A percentile compares a stretch with the other conserved stretches of the same genome.
phyloP scores from a whole-genome alignment of 345 rosid species.

The Chamaenerion angustifolium region DNA sequence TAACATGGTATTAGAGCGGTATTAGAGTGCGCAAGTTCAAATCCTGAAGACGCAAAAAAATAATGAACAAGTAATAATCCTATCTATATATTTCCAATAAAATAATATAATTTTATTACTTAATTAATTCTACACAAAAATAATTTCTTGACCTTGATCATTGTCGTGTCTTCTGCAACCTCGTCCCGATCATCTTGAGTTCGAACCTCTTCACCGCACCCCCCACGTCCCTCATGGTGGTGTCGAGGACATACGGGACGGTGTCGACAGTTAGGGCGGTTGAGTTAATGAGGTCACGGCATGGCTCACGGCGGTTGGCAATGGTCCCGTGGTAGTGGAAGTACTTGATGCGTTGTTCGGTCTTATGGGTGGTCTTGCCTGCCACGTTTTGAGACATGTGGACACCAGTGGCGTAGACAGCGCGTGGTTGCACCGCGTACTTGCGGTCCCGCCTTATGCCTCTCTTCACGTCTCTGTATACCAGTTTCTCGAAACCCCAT shows the following conservation, averaged over 20 bases:
- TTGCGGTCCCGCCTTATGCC: constrained; percentile 71
- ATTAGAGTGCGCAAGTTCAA: too few relatives aligned
- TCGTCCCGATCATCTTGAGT: constrained; percentile 48
- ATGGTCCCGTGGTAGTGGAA: constrained; percentile 86
- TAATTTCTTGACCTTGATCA: too few relatives aligned
- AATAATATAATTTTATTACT: too few relatives aligned
- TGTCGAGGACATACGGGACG: constrained; percentile 52
- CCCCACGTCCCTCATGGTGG: constrained; percentile 42
- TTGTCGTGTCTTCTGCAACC: constrained; percentile 55
- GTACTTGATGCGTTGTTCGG: constrained; percentile 45
- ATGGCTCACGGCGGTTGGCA: constrained; percentile 59
- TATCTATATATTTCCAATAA: too few relatives aligned
- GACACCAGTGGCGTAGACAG: constrained; percentile 62
- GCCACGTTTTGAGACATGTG: constrained; percentile 77
- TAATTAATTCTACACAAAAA: too few relatives aligned
- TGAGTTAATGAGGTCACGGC: constrained; percentile 38
- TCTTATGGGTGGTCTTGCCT: constrained; percentile 52
- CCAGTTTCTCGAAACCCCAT: constrained; percentile 94
- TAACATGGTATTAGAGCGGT: too few relatives aligned
- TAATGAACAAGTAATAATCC: too few relatives aligned
- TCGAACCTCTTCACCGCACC: constrained; percentile 55
- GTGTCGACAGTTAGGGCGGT: constrained; percentile 32
- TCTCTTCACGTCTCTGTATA: constrained; percentile 55
- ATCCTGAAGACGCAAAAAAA: too few relatives aligned
- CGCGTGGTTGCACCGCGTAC: constrained; percentile 66